phyloP scores from a whole-genome alignment of 208 protist genomes.

The Trypanosomatidae sp. region DNA sequence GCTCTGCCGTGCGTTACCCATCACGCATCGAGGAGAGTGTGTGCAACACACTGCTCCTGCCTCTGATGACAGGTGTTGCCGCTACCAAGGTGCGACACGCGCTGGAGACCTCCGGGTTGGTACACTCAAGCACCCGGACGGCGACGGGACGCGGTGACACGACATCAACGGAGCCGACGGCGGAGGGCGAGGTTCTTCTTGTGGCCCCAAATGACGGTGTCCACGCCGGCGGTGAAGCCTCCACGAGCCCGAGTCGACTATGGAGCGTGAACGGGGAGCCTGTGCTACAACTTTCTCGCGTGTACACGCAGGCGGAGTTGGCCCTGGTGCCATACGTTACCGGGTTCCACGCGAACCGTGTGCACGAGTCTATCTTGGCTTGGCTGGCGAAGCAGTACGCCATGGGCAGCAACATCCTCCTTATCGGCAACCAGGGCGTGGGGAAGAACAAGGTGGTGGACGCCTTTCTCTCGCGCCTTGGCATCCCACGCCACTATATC shows the following conservation, averaged over 20 bases:
- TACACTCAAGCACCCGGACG: background rate
- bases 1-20: conserved; percentile 56
- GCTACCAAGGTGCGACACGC: conserved; percentile 62
- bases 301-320: conserved; percentile 56
- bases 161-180: background rate
- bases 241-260: conserved; percentile 17
- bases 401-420: conserved; percentile 82
- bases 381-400: conserved; percentile 91
- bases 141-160: background rate
- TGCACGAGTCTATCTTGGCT: conserved; percentile 83
- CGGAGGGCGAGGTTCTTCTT: background rate
- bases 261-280: conserved; percentile 41
- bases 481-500: conserved; percentile 93
- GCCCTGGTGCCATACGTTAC: conserved; percentile 89
- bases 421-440: conserved; percentile 96
- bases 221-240: background rate
- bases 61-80: conserved; percentile 71
- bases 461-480: conserved; percentile 86
- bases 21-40: conserved; percentile 50
- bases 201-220: background rate
- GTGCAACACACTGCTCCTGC: conserved; percentile 61
- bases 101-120: conserved; percentile 50
- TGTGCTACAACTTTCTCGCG: conserved; percentile 46
- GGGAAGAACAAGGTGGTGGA: conserved; percentile 97
- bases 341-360: conserved; percentile 86